These are phyloP conservation scores for Candida sp. DNA, from an alignment of 1,139 yeast genomes.

Conservation along the genomic window DNA sequence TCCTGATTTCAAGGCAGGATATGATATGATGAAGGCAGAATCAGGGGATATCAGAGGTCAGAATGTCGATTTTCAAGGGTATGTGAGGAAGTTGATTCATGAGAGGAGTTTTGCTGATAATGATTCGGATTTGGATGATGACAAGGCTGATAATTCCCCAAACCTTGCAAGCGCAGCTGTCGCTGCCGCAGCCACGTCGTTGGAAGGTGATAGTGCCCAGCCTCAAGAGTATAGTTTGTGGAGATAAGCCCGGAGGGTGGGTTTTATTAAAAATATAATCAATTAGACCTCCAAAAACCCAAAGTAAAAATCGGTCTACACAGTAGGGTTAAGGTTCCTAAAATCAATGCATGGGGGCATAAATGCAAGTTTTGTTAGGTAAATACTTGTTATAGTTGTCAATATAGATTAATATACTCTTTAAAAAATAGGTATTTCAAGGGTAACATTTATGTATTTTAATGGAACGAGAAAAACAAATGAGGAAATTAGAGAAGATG, in stretches of 20 bases:
- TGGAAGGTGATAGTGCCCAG: constrained; percentile 23
- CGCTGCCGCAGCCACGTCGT: constrained; percentile 30
- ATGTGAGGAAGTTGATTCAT: constrained; percentile 1
- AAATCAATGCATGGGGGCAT: no score
- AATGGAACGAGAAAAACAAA: no score
- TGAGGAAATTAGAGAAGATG: no score
- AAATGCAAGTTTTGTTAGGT: no score
- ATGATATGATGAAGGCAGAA: constrained; percentile 30
- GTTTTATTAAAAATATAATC: no score
- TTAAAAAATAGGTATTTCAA: no score
- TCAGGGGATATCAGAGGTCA: constrained; percentile 25
- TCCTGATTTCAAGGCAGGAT: constrained; percentile 31
- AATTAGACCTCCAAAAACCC: no score
- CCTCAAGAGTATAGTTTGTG: constrained; percentile 36
- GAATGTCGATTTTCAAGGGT: constrained; percentile 7
- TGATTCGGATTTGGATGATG: constrained; percentile 3
- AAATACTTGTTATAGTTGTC: no score
- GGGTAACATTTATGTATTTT: no score
- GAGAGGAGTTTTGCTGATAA: constrained; percentile 4
- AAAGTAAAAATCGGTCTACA: no score
- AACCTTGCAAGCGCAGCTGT: constrained; percentile 36
- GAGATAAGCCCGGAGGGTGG: constrained; percentile 15
- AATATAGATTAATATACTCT: no score
- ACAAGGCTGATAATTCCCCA: constrained; percentile 21
- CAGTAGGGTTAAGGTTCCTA: no score